These are phyloP conservation scores for Fusarium albidum DNA, from an alignment of 2,329 filamentous ascomycete species.

Conservation along the genomic window DNA sequence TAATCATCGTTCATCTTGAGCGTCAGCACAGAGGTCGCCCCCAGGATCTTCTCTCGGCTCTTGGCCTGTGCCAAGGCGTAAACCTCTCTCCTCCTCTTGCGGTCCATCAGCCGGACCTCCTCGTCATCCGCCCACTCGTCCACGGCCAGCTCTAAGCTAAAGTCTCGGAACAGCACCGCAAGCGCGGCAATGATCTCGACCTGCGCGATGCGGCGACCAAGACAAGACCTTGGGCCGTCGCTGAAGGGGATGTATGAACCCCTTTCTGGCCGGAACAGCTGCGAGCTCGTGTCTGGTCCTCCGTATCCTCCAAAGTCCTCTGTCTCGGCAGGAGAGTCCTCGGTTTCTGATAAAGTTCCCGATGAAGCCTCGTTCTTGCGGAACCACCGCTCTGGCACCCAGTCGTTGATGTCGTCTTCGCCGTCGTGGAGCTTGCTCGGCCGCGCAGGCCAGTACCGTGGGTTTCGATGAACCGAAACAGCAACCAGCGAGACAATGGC, in stretches of 20 bases:
- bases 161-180: conserved; percentile 63
- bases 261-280: conserved; percentile 66
- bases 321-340: conserved; percentile 38
- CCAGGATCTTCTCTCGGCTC: conserved; percentile 59
- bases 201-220: conserved; percentile 66
- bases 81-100: conserved; percentile 55
- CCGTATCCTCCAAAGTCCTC: conserved; percentile 67
- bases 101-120: conserved; percentile 61
- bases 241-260: conserved; percentile 68
- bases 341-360: conserved; percentile 19
- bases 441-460: conserved; percentile 73
- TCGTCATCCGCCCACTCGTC: conserved; percentile 64
- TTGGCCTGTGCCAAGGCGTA: conserved; percentile 69
- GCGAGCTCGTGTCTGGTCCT: conserved; percentile 67
- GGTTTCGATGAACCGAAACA: conserved; percentile 70
- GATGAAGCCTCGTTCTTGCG: conserved; percentile 43
- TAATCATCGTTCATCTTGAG: conserved; percentile 71
- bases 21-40: conserved; percentile 72
- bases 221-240: conserved; percentile 64
- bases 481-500: conserved; percentile 64
- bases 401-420: conserved; percentile 70
- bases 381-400: conserved; percentile 78
- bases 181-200: conserved; percentile 65
- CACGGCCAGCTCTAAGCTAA: conserved; percentile 76
- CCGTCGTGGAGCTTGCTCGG: conserved; percentile 53